A percentile compares a stretch with the other conserved stretches of the same genome.
These are phyloP conservation scores for Marasmius sp. DNA, from an alignment of 1,284 basidiomycete genomes.

Conservation along the genomic window DNA sequence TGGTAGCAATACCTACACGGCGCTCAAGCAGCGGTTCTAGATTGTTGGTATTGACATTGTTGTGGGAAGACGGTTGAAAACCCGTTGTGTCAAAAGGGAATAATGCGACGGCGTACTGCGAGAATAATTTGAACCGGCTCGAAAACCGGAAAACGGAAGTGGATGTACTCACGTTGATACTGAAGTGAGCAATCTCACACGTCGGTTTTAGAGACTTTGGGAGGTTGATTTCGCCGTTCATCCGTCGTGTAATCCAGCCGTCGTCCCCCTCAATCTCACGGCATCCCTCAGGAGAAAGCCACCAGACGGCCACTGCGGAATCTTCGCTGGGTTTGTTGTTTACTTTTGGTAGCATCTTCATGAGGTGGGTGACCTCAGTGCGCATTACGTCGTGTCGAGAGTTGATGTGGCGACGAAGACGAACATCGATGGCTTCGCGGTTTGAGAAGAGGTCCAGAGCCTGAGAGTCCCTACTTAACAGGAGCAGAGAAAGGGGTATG, in stretches of 20 bases:
- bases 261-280: constrained; percentile 4
- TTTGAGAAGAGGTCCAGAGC: constrained; percentile 33
- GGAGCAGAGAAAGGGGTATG: constrained; percentile 33
- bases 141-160: neutral
- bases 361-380: constrained; percentile 3
- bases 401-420: constrained; percentile 31
- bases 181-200: constrained; percentile 34
- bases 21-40: constrained; percentile 17
- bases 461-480: constrained; percentile 30
- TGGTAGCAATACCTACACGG: constrained; percentile 33
- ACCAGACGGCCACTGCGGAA: constrained; percentile 38
- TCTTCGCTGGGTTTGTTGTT: constrained; percentile 11
- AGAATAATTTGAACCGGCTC: neutral
- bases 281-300: constrained; percentile 25
- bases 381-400: constrained; percentile 20
- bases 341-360: neutral
- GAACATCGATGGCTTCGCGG: constrained; percentile 28
- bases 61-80: constrained; percentile 3
- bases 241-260: constrained; percentile 17
- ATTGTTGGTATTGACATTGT: neutral
- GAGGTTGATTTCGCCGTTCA: constrained; percentile 44
- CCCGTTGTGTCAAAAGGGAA: constrained; percentile 22
- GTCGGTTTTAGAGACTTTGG: constrained; percentile 38
- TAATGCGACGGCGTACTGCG: constrained; percentile 32
- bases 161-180: constrained; percentile 32